Base-by-base conservation (phyloP, 2,329 filamentous ascomycete genomes). In the Samsoniella hepiali region DNA sequence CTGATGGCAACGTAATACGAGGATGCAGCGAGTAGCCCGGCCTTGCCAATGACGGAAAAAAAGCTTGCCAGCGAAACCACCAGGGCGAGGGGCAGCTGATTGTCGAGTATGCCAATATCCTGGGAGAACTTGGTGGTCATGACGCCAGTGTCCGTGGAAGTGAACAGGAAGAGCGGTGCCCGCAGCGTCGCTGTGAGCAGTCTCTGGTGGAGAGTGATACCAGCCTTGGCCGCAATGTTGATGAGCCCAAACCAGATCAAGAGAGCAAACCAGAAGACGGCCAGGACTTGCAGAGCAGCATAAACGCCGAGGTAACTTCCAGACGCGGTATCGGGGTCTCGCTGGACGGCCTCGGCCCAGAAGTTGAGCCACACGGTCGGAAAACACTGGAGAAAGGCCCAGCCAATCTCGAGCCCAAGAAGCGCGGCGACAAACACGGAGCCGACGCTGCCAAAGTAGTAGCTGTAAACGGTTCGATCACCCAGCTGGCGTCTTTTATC, bases 51-150 rank as follows among this genome's bases (percentile, higher is more conserved):
- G 10, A 68, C 66, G 6, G 67, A 64, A 58, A 76, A 75, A 40
- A 77, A 70, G 49, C 79, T 78, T 40, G 69, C 69, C 13, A 69
- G 59, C 45, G 77, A 66, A 17, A 72, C 69, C 15, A 71, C 68
- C 10, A 80, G 60, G 1, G 75, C 75, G 0, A 73, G 63, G 1
- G 78, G 75, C 3, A 82, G 70, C 58, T 75, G 71, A 34, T 75
- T 79, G 63, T 81, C 79, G 2, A 81, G 67, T 17, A 80, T 73
- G 56, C 76, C 73, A 7, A 80, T 76, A 44, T 81, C 78, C 67
- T 81, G 76, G 9, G 74, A 77, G 65, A 81, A 81, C 62, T 76
- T 77, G 47, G 78, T 81, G 8, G 79, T 70, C 3, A 78, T 76
- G 0, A 73, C 73, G 3, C 79, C 79, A 4, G 70, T 72, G 17